Evolutionary conservation across 352 stramenopile species (phyloP), one percentile per base, ranked within the genome.

Genomic region (Phytophthora idaei): DNA sequence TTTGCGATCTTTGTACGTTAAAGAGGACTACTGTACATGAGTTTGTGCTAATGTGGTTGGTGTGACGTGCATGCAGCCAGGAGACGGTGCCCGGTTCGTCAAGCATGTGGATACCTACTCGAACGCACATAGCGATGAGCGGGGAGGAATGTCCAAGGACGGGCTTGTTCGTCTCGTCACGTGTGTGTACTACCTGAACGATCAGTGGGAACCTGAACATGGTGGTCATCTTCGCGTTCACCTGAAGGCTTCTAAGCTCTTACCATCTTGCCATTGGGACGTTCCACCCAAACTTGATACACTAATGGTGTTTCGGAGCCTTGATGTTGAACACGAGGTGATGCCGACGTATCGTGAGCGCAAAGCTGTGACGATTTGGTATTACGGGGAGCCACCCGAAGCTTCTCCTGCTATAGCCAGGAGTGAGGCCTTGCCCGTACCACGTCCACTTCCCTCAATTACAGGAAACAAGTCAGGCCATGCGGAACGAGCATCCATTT

Each of bases 311-410:
- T 98, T 99, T 72, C 85, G 90, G 44, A 97, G 90, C 25, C 81
- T 93, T 46, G 66, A 97, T 47, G 83, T 98, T 8, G 89, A 98
- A 41, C 95, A 98, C 66, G 89, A 98, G 64, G 84, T 94, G 12
- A 61, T 97, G 41, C 92, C 93, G 12, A 91, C 83, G 45, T 80
- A 81, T 47, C 65, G 81, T 34, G 71, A 94, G n/a, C 87, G 96
- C 34, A 89, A 96, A 68, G 96, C 96, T 34, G 68, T 99, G 45
- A 98, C 95, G 15, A 87, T 98, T 50, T 99, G 96, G 96, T 97
- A 97, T 53, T 98, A 98, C 51, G 94, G 92, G 25, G 67, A 74
- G 25, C 42, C 57, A 29, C 46, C 44, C 14, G 14, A 57, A 54
- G 50, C 14, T 51, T 54, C 44, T 7, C 25, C 29, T 39, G 21